Percentiles rank a stretch among this genome's conserved stretches.
These are phyloP conservation scores for Russula foetens DNA, from an alignment of 768 basidiomycete species.

Conservation along the genomic window DNA sequence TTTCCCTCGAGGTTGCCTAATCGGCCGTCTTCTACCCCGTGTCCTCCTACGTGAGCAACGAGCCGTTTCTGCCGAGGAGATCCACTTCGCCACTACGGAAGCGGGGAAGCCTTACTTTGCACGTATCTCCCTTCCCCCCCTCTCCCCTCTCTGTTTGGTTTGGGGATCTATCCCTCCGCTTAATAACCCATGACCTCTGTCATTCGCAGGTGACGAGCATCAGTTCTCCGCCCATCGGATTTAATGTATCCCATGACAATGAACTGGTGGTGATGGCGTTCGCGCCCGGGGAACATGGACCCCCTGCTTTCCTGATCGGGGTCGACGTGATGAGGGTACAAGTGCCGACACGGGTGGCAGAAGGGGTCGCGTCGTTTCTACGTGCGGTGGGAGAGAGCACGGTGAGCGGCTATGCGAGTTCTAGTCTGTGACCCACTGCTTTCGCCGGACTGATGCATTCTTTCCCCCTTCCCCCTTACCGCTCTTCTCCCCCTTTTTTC, in stretches of 20 bases:
- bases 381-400: slow-evolving; percentile 58
- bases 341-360: slow-evolving; percentile 42
- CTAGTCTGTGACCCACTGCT: slow-evolving; percentile 6
- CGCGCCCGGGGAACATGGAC: slow-evolving; percentile 39
- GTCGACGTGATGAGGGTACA: slow-evolving; percentile 77
- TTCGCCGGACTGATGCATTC: slow-evolving; percentile 2
- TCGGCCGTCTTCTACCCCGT: slow-evolving; percentile 70
- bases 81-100: slow-evolving; percentile 49
- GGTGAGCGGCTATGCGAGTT: slow-evolving; percentile 31
- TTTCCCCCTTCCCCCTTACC: not conserved
- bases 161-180: not conserved
- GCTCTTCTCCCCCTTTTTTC: not conserved
- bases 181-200: not conserved
- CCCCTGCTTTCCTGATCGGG: slow-evolving; percentile 52
- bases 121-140: slow-evolving; percentile 25
- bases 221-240: slow-evolving; percentile 55
- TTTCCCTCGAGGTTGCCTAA: slow-evolving; percentile 49
- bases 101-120: slow-evolving; percentile 75
- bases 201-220: slow-evolving; percentile 35
- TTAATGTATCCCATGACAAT: slow-evolving; percentile 80
- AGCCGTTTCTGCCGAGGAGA: slow-evolving; percentile 39
- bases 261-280: slow-evolving; percentile 60
- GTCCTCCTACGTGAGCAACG: slow-evolving; percentile 50
- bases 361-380: slow-evolving; percentile 53
- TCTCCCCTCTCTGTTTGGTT: not conserved